Evolutionary conservation across 495 filamentous ascomycete genomes (phyloP).

Genomic region (Penicillium longicatenatum): DNA sequence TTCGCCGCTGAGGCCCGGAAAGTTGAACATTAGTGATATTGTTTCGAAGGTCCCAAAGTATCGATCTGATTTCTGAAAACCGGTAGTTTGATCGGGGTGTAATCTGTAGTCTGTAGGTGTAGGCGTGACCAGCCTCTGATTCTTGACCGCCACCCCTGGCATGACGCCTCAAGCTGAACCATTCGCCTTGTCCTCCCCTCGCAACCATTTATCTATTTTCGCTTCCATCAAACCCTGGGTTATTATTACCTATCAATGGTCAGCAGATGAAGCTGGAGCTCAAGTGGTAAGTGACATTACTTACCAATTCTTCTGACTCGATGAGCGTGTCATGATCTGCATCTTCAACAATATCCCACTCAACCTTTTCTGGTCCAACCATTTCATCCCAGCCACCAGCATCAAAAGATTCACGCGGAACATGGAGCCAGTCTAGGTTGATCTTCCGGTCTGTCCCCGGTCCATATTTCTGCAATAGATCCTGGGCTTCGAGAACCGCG

Average conservation of each 20-base stretch:
- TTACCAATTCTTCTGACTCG: slow-evolving; percentile 8
- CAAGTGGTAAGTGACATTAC: not conserved
- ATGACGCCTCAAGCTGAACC: slow-evolving; percentile 1
- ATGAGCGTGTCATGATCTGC: slow-evolving; percentile 23
- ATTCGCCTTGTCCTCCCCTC: slow-evolving; percentile 3
- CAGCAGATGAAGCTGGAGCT: not conserved
- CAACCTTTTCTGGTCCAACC: slow-evolving; percentile 21
- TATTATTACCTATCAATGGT: slow-evolving; percentile 9
- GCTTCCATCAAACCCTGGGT: slow-evolving; percentile 12
- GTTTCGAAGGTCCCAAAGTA: not conserved
- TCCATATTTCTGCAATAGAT: slow-evolving; percentile 15
- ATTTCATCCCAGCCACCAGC: slow-evolving; percentile 22
- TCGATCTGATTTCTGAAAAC: not conserved
- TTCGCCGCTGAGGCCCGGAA: too few species aligned
- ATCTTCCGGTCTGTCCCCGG: slow-evolving; percentile 7
- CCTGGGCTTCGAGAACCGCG: slow-evolving; percentile 13
- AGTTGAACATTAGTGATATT: too few species aligned
- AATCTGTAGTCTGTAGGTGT: too few species aligned
- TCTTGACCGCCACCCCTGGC: not conserved
- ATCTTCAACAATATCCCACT: slow-evolving; percentile 15
- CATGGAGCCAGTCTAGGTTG: slow-evolving; percentile 15
- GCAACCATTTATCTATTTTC: slow-evolving; percentile 15
- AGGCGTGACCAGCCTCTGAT: too few species aligned
- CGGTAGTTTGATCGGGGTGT: not conserved
- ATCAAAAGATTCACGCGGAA: slow-evolving; percentile 19